phyloP scores from a whole-genome alignment of 148 eudicot species.

The Rheum nobile region DNA sequence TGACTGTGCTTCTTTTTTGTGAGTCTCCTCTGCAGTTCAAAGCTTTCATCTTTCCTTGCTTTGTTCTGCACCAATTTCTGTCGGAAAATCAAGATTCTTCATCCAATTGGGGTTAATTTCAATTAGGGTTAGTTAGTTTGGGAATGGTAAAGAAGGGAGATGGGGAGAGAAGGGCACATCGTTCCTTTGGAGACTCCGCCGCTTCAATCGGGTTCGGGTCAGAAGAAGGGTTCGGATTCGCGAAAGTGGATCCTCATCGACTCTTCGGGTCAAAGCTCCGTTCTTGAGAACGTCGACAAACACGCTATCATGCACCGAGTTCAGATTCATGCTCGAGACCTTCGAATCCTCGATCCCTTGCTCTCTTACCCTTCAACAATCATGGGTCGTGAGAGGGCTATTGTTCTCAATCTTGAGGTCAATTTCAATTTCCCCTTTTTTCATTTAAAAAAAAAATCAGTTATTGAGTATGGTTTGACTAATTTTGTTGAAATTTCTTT shows the following conservation, averaged over 20 bases:
- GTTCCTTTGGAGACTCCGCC: slow-evolving; percentile 9
- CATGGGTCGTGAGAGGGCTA: slow-evolving; percentile 11
- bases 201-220: neutral
- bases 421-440: neutral
- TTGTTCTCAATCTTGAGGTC: slow-evolving; percentile 12
- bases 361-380: slow-evolving; percentile 11
- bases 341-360: slow-evolving; percentile 11
- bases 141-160: slow-evolving; percentile 1
- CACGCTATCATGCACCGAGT: slow-evolving; percentile 4
- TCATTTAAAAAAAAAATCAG: neutral
- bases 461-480: too few relatives aligned
- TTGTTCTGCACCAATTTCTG: neutral
- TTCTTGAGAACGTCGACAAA: slow-evolving; percentile 7
- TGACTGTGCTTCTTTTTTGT: neutral
- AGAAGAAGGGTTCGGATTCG: slow-evolving; percentile 7
- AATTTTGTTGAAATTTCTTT: too few relatives aligned
- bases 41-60: neutral
- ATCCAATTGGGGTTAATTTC: neutral
- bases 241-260: slow-evolving; percentile 10
- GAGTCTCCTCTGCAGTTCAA: neutral
- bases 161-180: slow-evolving; percentile 9
- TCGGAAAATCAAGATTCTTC: neutral
- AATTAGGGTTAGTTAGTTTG: neutral
- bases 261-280: neutral
- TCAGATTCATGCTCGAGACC: slow-evolving; percentile 7